Evolutionary conservation across 1,284 basidiomycete genomes (phyloP), one percentile per base, ranked within the genome.

Genomic region (Cystobasidium pallidum): DNA sequence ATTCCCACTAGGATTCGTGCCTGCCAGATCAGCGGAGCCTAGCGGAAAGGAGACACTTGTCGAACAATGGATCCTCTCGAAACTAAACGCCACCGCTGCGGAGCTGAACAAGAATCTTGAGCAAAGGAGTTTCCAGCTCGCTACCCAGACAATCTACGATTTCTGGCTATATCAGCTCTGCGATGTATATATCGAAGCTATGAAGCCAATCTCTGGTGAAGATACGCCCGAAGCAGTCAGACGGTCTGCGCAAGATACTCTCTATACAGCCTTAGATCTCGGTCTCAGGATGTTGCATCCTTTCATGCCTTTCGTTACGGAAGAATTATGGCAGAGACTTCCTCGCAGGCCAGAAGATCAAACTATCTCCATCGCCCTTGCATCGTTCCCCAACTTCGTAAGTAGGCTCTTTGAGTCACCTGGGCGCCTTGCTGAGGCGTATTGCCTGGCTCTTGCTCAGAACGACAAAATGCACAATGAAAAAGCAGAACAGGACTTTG

Each of bases 131-230:
- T 99, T 99, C 83, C 94, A 95, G 88, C 84, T 86, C 19, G 94
- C 94, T 0, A 95, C 95, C 0, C 89, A 85, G 3, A 86, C 87
- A 0, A 89, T 88, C 0, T 89, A 98, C 84, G 92, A 92, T 80
- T 99, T 96, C 84, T 99, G 96, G 95, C 83, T 99, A 66, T 96
- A 99, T 81, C 95, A 99, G 82, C 84, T 99, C 24, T 99, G 96
- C 80, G 96, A 99, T 80, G 94, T 99, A 59, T 99, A 95, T 83
- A 99, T 99, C 75, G 92, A 96, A 86, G 94, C 92, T 4, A 96
- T 95, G 88, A 98, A 99, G 82, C 93, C 94, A 0, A 91, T 98
- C 87, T 91, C 91, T 4, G 93, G 95, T 75, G 86, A 88, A 30
- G 85, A 86, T 28, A 88, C 89, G 0, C 66, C 77, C 1, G 77